Percentiles rank a stretch among this genome's conserved stretches.
Conservation (phyloP, 192 early-diverging fungal genomes). For the Umbelopsis vinacea region DNA sequence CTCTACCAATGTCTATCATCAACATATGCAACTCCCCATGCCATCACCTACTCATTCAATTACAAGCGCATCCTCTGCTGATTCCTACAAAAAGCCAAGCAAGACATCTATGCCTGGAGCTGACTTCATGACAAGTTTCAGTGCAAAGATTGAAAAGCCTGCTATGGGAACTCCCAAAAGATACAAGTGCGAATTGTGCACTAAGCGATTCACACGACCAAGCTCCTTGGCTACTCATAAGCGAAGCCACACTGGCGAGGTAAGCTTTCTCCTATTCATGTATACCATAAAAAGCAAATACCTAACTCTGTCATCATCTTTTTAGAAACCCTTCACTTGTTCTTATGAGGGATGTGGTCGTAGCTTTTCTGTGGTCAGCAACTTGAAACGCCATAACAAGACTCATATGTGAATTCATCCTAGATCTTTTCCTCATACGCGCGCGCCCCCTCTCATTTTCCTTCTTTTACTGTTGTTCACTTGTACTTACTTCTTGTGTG, state of each 20-base stretch:
- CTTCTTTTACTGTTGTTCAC: neutral
- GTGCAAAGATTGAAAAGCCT: constrained; percentile 18
- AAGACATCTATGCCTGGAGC: constrained; percentile 14
- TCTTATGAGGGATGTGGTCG: constrained; percentile 61
- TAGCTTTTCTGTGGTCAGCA: constrained; percentile 68
- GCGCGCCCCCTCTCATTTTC: neutral
- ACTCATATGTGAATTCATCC: constrained; percentile 40
- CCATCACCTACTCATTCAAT: constrained; percentile 19
- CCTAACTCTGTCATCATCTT: neutral
- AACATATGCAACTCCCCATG: constrained; percentile 17
- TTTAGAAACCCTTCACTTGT: constrained; percentile 48
- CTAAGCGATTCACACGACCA: constrained; percentile 38
- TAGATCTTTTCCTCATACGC: neutral
- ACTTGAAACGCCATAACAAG: constrained; percentile 60
- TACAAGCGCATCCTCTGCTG: constrained; percentile 8
- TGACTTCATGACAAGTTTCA: constrained; percentile 18
- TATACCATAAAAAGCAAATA: neutral
- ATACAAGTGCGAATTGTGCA: constrained; percentile 30
- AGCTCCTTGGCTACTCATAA: constrained; percentile 38
- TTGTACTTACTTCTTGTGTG: constrained; percentile 8
- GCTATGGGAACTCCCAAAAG: constrained; percentile 32
- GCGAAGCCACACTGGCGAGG: constrained; percentile 41
- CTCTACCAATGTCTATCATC: constrained; percentile 16
- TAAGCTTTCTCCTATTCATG: neutral
- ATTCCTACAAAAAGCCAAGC: constrained; percentile 3